Evolutionary conservation across 192 early-diverging fungal species (phyloP), one percentile per base, ranked within the genome.

Genomic region (Linnemannia zychae): DNA sequence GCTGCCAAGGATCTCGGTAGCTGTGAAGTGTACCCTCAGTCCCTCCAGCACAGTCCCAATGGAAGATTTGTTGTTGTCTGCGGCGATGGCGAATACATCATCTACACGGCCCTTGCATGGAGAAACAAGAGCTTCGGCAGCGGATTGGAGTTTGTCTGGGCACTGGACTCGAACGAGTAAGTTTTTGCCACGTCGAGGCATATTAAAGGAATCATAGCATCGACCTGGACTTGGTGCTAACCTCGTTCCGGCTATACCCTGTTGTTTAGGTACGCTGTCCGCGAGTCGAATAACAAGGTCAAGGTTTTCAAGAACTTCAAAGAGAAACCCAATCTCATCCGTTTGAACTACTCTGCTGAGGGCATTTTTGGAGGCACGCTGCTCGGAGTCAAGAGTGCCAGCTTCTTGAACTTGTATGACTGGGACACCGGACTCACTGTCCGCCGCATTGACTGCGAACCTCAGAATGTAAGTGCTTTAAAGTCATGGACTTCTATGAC

Each of bases 101-200:
- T 99, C 81, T 99, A 99, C 89, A 99, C 99, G 22, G 99, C 99
- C 9, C 92, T 99, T 33, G 98, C 99, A 11, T 99, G 99, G 99
- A 92, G 99, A 85, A 99, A 99, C 93, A 99, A 99, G 93, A 94
- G 94, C 71, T 99, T 99, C 88, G 99, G 99, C 11, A 94, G 92
- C 50, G 99, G 94, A 2, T 87, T 96, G 36, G 99, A 99, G 74
- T 98, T 99, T 92, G 99, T 99, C 11, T 99, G 99, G 99, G 97
- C 97, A 36, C 88, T 92, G 72, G 97, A 99, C 86, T 98, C 97
- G 28, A 99, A 98, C 80, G 93, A 98, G 88, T 96, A 89, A 20
- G 89, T 75, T 40, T 72, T 24, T 67, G 6, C 48, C 17, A 68
- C 44, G 47, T 84, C 63, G 33, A 31, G 24, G 0, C 31, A 3